Conservation (phyloP, 148 eudicot species). For the Camellia sinensis region DNA sequence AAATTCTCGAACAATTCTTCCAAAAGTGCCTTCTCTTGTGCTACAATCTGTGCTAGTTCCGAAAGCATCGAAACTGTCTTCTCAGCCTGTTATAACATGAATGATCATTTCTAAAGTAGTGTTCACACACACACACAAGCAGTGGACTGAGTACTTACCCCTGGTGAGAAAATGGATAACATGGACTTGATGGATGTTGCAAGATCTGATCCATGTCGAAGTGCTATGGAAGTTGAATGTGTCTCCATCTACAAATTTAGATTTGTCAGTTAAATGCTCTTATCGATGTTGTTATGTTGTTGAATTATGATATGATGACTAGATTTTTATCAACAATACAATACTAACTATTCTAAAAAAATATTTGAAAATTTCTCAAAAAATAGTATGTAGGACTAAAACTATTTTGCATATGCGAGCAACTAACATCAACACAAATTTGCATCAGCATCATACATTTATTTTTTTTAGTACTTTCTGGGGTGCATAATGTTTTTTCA, state of each 20-base stretch:
- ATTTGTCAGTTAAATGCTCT: neutral
- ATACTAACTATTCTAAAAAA: neutral
- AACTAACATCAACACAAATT: no score
- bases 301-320: neutral
- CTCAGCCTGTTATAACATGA: conserved; percentile 22
- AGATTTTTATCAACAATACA: neutral
- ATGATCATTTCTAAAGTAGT: neutral
- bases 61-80: conserved; percentile 17
- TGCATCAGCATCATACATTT: no score
- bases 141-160: conserved; percentile 21
- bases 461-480: no score
- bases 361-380: no score
- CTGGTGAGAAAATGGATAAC: conserved; percentile 22
- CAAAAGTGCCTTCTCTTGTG: conserved; percentile 42
- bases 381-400: no score
- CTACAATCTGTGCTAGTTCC: conserved; percentile 39
- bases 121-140: no score
- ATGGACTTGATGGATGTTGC: conserved; percentile 28
- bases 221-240: conserved; percentile 23
- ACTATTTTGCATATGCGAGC: no score
- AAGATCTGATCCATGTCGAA: conserved; percentile 36
- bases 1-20: conserved; percentile 42
- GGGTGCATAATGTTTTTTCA: no score
- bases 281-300: neutral
- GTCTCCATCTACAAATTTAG: conserved; percentile 36